phyloP scores from a whole-genome alignment of 768 basidiomycete species.

The Lactarius tabidus region DNA sequence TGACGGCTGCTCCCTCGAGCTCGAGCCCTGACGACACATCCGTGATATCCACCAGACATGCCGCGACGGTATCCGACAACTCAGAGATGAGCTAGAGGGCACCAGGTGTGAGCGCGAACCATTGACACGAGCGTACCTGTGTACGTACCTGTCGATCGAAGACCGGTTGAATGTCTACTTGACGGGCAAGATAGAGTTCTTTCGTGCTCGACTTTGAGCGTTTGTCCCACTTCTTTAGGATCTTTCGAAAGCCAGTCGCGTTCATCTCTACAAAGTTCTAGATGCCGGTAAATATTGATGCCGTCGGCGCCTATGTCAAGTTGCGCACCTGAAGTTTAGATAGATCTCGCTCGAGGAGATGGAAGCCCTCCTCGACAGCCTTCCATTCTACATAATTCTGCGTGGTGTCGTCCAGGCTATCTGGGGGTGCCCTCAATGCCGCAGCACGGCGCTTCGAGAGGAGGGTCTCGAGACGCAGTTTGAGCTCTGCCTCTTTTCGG shows the following conservation, averaged over 20 bases:
- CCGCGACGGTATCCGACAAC: constrained; percentile 86
- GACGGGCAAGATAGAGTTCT: constrained; percentile 91
- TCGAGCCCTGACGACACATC: constrained; percentile 70
- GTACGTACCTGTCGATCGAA: constrained; percentile 86
- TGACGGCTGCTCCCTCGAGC: constrained; percentile 74
- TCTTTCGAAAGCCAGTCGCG: constrained; percentile 94
- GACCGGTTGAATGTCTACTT: constrained; percentile 98
- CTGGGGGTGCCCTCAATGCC: constrained; percentile 66
- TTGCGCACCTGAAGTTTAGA: constrained; percentile 82
- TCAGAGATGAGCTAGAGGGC: constrained; percentile 80
- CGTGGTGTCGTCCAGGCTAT: constrained; percentile 55
- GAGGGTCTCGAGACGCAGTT: constrained; percentile 85
- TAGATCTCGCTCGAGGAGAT: constrained; percentile 89
- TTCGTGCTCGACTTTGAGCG: constrained; percentile 92
- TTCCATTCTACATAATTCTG: constrained; percentile 84
- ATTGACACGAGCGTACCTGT: constrained; percentile 4
- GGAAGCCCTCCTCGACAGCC: constrained; percentile 94
- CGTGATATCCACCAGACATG: constrained; percentile 74
- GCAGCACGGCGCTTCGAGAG: constrained; percentile 90
- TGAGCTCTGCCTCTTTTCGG: constrained; percentile 94
- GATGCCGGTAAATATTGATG: constrained; percentile 20
- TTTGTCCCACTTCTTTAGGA: constrained; percentile 98
- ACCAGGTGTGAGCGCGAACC: not conserved
- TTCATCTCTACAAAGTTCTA: constrained; percentile 98
- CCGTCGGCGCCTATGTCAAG: constrained; percentile 10